Evolutionary conservation across 164 flowering plant genomes (phyloP).

Genomic region (Magnolia officinalis): DNA sequence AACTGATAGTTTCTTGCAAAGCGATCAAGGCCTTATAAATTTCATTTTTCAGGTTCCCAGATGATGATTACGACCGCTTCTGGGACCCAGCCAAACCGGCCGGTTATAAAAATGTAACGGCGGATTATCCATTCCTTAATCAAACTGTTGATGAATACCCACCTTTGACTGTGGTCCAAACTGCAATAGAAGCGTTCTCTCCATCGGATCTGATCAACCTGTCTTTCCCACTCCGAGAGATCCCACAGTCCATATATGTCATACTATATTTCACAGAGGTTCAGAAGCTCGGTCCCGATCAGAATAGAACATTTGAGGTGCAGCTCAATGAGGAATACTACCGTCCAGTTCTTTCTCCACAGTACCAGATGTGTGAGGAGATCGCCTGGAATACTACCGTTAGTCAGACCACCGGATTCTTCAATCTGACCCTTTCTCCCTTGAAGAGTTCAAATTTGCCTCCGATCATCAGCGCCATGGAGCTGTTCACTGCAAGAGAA

Average conservation of each 20-base stretch:
- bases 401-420: neutral
- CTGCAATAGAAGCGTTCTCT: constrained; percentile 8
- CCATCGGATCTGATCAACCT: neutral
- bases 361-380: constrained; percentile 8
- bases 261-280: constrained; percentile 13
- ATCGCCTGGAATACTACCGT: neutral
- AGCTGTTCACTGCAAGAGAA: constrained; percentile 5
- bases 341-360: neutral
- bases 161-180: constrained; percentile 5
- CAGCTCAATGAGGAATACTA: neutral
- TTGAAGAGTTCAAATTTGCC: neutral
- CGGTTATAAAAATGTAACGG: neutral
- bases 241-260: neutral
- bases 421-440: constrained; percentile 4
- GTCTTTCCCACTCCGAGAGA: neutral
- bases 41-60: constrained; percentile 18
- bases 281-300: neutral
- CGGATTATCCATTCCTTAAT: neutral
- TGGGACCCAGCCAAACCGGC: constrained; percentile 11
- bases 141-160: constrained; percentile 4
- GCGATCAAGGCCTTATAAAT: no score
- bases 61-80: constrained; percentile 13
- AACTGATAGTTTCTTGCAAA: no score
- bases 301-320: constrained; percentile 7
- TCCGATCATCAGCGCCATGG: constrained; percentile 11